phyloP scores from a whole-genome alignment of 139 green algal species.

The Parachlorella kessleri region DNA sequence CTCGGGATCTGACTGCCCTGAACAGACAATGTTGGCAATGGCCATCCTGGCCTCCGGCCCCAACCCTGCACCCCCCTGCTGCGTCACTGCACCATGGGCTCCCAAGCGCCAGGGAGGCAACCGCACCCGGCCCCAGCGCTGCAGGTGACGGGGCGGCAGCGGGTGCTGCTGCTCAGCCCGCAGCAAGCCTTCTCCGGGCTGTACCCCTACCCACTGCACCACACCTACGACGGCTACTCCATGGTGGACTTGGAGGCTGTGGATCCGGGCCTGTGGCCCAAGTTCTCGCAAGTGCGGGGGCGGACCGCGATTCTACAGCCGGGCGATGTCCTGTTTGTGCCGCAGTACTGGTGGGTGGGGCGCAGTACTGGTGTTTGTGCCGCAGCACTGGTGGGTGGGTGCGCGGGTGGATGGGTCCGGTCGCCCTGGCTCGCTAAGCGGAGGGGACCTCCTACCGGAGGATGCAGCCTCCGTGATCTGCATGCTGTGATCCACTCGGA shows the following conservation, averaged over 20 bases:
- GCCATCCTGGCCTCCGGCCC: no score
- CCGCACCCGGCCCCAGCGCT: no score
- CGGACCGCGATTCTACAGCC: slow-evolving; percentile 42
- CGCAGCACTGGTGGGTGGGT: not conserved
- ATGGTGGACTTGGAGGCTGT: slow-evolving; percentile 70
- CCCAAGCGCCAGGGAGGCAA: no score
- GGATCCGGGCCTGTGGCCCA: slow-evolving; percentile 53
- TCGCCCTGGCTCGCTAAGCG: no score
- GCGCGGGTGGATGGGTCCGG: not conserved
- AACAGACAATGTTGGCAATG: no score
- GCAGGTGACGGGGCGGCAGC: slow-evolving; percentile 57
- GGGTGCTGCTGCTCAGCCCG: slow-evolving; percentile 68
- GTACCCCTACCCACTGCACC: slow-evolving; percentile 76
- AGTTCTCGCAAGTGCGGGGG: slow-evolving; percentile 36
- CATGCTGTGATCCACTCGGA: no score
- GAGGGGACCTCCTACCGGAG: no score
- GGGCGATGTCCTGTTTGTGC: slow-evolving; percentile 67
- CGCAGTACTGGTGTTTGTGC: not conserved
- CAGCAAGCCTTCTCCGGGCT: slow-evolving; percentile 53
- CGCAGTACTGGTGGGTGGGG: slow-evolving; percentile 52
- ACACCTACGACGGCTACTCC: slow-evolving; percentile 78
- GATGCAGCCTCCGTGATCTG: no score
- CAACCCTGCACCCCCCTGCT: no score
- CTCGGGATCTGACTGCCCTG: no score
- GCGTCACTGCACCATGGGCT: no score